Evolutionary conservation across 1,139 yeast species (phyloP).

Genomic region (Lodderomyces pseudojiufengensis): DNA sequence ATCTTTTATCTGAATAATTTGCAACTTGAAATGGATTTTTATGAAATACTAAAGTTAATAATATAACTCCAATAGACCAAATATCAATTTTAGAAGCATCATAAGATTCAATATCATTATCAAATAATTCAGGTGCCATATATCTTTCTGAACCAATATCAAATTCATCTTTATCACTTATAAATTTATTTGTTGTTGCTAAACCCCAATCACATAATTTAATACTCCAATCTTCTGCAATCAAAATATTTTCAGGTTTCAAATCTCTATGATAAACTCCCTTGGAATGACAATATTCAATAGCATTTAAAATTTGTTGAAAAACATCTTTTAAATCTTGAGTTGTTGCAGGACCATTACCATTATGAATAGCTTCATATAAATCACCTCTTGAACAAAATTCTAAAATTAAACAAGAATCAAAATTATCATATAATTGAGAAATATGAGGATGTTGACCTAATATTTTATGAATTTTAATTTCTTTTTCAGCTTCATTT

Average conservation of each 20-base stretch:
- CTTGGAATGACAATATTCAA: slow-evolving; percentile 69
- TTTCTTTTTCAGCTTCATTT: slow-evolving; percentile 77
- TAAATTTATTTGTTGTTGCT: slow-evolving; percentile 63
- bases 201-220: slow-evolving; percentile 91
- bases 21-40: slow-evolving; percentile 89
- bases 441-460: slow-evolving; percentile 68
- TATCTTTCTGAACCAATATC: slow-evolving; percentile 94
- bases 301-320: slow-evolving; percentile 71
- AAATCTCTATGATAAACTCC: slow-evolving; percentile 84
- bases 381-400: slow-evolving; percentile 90
- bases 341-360: slow-evolving; percentile 75
- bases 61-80: slow-evolving; percentile 89
- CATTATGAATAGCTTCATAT: slow-evolving; percentile 86
- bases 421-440: slow-evolving; percentile 69
- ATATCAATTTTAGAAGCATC: slow-evolving; percentile 86
- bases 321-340: slow-evolving; percentile 73
- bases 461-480: slow-evolving; percentile 64
- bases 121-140: slow-evolving; percentile 94
- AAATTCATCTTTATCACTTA: slow-evolving; percentile 58
- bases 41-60: slow-evolving; percentile 82
- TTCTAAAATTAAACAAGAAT: slow-evolving; percentile 76
- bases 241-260: slow-evolving; percentile 84
- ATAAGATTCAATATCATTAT: slow-evolving; percentile 56
- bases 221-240: slow-evolving; percentile 74
- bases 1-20: slow-evolving; percentile 77